These are phyloP conservation scores for Trametes sanguinea DNA, from an alignment of 768 basidiomycete species.

Conservation along the genomic window DNA sequence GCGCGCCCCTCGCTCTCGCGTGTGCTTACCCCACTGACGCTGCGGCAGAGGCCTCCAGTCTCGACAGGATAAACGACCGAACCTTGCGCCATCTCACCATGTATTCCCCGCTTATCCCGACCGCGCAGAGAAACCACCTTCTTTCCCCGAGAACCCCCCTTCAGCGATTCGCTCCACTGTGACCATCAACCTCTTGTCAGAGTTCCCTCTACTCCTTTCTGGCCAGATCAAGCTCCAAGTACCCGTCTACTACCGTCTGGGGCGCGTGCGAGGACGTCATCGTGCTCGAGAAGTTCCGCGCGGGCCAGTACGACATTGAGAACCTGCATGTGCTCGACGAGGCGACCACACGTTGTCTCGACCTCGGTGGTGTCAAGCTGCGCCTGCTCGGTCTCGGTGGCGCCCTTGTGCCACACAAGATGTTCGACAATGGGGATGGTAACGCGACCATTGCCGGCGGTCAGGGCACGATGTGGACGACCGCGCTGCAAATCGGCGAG, in stretches of 20 bases:
- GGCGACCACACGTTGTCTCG: conserved; percentile 88
- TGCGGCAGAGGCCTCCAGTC: conserved; percentile 66
- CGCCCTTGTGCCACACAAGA: conserved; percentile 91
- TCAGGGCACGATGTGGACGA: conserved; percentile 98
- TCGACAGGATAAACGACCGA: conserved; percentile 91
- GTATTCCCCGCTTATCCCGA: conserved; percentile 92
- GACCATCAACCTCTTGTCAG: conserved; percentile 81
- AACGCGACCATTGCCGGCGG: conserved; percentile 97
- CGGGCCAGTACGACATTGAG: conserved; percentile 76
- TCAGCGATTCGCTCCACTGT: conserved; percentile 70
- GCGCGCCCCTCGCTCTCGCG: conserved; percentile 17
- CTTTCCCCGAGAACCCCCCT: conserved; percentile 69
- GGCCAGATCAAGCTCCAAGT: conserved; percentile 90
- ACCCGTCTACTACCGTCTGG: conserved; percentile 95
- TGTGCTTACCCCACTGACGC: conserved; percentile 1
- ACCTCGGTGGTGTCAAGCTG: conserved; percentile 91
- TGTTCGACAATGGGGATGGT: conserved; percentile 94
- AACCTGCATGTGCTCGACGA: conserved; percentile 95
- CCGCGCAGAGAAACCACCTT: conserved; percentile 78
- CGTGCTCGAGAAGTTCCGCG: conserved; percentile 90
- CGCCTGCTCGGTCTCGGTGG: conserved; percentile 96
- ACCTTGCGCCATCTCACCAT: conserved; percentile 94
- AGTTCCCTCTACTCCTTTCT: conserved; percentile 89
- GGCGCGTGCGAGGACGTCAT: conserved; percentile 96
- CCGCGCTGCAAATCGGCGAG: conserved; percentile 95